These are phyloP conservation scores for Balamuthia mandrillaris DNA, from an alignment of 208 protist genomes.

Conservation along the genomic window DNA sequence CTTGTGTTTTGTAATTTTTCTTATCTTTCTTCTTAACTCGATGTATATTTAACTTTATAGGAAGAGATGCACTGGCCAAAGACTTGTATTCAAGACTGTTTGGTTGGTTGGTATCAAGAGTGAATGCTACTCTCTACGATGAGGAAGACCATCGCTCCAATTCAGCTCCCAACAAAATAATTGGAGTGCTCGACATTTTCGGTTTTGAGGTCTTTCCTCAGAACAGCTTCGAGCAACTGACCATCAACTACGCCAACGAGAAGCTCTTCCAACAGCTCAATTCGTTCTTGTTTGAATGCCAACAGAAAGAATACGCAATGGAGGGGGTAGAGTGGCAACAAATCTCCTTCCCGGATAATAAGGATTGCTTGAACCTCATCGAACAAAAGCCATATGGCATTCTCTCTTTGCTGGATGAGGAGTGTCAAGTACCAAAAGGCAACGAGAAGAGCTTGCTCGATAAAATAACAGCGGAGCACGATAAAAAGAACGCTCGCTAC, in stretches of 20 bases:
- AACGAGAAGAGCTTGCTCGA: conserved; percentile 87
- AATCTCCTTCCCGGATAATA: conserved; percentile 76
- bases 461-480: conserved; percentile 68
- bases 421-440: conserved; percentile 72
- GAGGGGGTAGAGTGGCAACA: conserved; percentile 69
- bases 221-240: conserved; percentile 78
- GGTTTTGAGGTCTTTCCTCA: conserved; percentile 77
- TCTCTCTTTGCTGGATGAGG: conserved; percentile 79
- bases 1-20: no score
- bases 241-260: conserved; percentile 80
- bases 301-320: conserved; percentile 67
- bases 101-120: conserved; percentile 62
- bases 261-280: conserved; percentile 79
- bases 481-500: no score
- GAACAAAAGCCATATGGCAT: conserved; percentile 80
- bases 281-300: conserved; percentile 74
- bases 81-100: conserved; percentile 65
- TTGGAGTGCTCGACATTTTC: conserved; percentile 61
- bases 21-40: no score
- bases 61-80: conserved; percentile 69
- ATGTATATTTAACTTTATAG: no score
- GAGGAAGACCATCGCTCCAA: background rate
- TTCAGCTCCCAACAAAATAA: background rate
- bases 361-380: conserved; percentile 65
- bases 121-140: conserved; percentile 52